These are phyloP conservation scores for Pseudocercospora musae DNA, from an alignment of 2,329 filamentous ascomycete species.

Conservation along the genomic window DNA sequence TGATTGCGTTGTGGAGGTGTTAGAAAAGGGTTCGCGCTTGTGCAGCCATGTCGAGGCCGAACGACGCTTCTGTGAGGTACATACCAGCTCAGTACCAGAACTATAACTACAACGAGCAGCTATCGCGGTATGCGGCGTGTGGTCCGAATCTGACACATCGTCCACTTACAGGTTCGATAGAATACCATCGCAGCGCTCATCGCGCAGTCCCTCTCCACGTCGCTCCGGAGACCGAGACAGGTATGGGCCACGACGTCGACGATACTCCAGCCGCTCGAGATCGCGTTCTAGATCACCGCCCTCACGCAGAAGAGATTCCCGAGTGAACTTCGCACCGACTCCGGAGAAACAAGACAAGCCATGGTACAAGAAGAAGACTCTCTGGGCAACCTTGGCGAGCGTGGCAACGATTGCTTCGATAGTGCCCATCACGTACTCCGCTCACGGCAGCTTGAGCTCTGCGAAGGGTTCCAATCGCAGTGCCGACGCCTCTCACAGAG, in stretches of 20 bases:
- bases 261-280: not conserved
- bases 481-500: slow-evolving; percentile 12
- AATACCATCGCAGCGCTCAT: not conserved
- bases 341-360: slow-evolving; percentile 7
- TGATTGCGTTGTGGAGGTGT: not conserved
- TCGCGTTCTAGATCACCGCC: slow-evolving; percentile 1
- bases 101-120: not conserved
- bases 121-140: not conserved
- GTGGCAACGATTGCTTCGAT: slow-evolving; percentile 19
- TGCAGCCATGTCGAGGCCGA: not conserved
- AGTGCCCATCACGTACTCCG: slow-evolving; percentile 12
- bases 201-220: not conserved
- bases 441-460: slow-evolving; percentile 11
- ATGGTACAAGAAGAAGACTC: slow-evolving; percentile 26
- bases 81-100: not conserved
- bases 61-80: not conserved
- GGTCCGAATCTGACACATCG: not conserved
- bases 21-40: not conserved
- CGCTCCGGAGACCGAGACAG: not conserved
- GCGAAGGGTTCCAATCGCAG: slow-evolving; percentile 15
- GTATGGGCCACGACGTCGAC: not conserved
- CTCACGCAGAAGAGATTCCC: not conserved
- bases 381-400: slow-evolving; percentile 23
- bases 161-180: not conserved
- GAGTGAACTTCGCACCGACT: not conserved